These are phyloP conservation scores for Sarcomyxa edulis DNA, from an alignment of 768 basidiomycete species.

Conservation along the genomic window DNA sequence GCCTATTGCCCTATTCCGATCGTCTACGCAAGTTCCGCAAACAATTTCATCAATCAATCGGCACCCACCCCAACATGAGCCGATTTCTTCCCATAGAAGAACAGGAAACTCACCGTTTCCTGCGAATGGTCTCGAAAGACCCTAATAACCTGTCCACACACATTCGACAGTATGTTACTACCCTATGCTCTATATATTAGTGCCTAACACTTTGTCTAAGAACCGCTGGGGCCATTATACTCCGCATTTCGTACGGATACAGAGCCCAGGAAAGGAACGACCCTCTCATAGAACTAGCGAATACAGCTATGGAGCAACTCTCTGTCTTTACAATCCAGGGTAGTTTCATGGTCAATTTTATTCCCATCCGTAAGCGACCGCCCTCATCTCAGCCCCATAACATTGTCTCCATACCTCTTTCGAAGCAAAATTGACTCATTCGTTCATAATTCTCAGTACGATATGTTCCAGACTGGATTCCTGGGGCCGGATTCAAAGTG, in stretches of 20 bases:
- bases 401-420: background rate
- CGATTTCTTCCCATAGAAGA: slow-evolving; percentile 34
- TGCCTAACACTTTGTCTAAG: slow-evolving; percentile 13
- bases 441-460: no score
- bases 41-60: slow-evolving; percentile 35
- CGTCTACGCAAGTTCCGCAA: slow-evolving; percentile 36
- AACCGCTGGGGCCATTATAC: slow-evolving; percentile 39
- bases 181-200: background rate
- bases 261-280: slow-evolving; percentile 32
- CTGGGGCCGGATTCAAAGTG: slow-evolving; percentile 5
- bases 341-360: slow-evolving; percentile 41
- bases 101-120: slow-evolving; percentile 31
- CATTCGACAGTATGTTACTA: slow-evolving; percentile 29
- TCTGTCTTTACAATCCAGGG: slow-evolving; percentile 35
- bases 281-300: slow-evolving; percentile 32
- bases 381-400: no score
- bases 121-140: slow-evolving; percentile 28
- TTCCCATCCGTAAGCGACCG: slow-evolving; percentile 34
- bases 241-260: slow-evolving; percentile 40
- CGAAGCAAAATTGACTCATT: slow-evolving; percentile 12
- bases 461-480: slow-evolving; percentile 7
- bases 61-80: slow-evolving; percentile 28
- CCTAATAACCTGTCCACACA: slow-evolving; percentile 27
- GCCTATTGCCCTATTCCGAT: slow-evolving; percentile 29
- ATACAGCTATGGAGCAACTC: slow-evolving; percentile 32